phyloP scores from a whole-genome alignment of 192 early-diverging fungal genomes.

The Gryganskiella cystojenkinii region DNA sequence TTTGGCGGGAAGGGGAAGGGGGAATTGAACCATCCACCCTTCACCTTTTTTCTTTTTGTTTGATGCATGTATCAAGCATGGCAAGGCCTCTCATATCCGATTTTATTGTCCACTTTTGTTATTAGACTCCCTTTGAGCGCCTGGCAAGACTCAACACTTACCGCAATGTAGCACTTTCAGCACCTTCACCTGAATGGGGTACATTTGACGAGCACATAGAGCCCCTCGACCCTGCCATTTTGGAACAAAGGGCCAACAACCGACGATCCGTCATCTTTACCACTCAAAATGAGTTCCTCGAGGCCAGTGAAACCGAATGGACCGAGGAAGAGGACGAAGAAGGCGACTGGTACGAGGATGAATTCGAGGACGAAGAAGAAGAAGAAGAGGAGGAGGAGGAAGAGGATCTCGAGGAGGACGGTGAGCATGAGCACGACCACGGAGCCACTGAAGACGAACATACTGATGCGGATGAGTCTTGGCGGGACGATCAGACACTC shows the following conservation, averaged over 20 bases:
- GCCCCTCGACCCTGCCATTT: constrained; percentile 35
- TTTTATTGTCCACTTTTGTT: too few species aligned
- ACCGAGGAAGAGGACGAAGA: constrained; percentile 60
- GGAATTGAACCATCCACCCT: too few species aligned
- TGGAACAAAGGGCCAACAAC: constrained; percentile 31
- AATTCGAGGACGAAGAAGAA: constrained; percentile 62
- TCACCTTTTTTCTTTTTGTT: too few species aligned
- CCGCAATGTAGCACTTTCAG: constrained; percentile 65
- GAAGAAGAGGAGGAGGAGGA: constrained; percentile 54
- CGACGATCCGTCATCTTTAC: constrained; percentile 37
- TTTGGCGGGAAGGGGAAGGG: too few species aligned
- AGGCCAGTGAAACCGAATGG: constrained; percentile 58
- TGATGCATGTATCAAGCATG: too few species aligned
- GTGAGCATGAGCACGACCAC: constrained; percentile 34
- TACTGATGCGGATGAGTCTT: constrained; percentile 45
- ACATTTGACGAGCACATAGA: constrained; percentile 47
- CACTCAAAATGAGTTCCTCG: constrained; percentile 49
- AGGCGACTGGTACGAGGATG: constrained; percentile 51
- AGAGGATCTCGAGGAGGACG: constrained; percentile 17
- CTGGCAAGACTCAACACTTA: constrained; percentile 82
- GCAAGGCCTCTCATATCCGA: too few species aligned
- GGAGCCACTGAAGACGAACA: constrained; percentile 52
- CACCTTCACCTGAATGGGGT: constrained; percentile 40
- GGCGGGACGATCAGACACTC: not conserved
- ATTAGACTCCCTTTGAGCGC: constrained; percentile 82